Base-by-base conservation (phyloP, 495 filamentous ascomycete species). In the Lepraria neglecta region DNA sequence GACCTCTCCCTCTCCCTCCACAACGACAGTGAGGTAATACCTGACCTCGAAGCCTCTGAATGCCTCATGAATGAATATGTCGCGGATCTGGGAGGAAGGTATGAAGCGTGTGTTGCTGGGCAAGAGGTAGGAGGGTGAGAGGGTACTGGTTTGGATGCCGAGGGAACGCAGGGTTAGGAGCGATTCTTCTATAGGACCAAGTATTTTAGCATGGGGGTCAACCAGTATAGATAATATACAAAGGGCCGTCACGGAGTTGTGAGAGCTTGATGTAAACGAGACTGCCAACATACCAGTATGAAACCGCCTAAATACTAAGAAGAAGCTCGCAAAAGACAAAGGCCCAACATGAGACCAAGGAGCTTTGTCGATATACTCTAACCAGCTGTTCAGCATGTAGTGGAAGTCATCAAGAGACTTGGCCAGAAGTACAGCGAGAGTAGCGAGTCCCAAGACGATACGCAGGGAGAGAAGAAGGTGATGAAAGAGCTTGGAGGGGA, bases 61-160 rank as follows among this genome's bases (percentile, higher is more conserved):
- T 38, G 92, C 94, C 73, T 99, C 94, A 72, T 97, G 90, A 50
- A 99, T 88, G 59, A 96, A 81, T 60, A 97, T 86, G 74, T 97
- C 94, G 58, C 88, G 86, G 45, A 97, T 95, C 69, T 88, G 83
- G 3, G 84, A 88, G 1, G 94, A 96, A 5, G 95, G 94, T 35
- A 99, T 97, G 70, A 97, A 99, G 60, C 92, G 77, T 58, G 91
- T 91, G 15, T 81, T 78, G n/a, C 81, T 74, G 4, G 79, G 80
- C 19, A 79, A 78, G 15, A 91, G 80, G 60, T 86, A 85, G 17
- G 82, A 84, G 1, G 78, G 68, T 30, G 82, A 84, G 24, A 81
- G 83, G 0, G 87, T 89, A 6, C 82, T 83, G 4, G 90, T 97
- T 71, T 99, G 94, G 59, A 99, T 88, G 3, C 94, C 94, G 17